Evolutionary conservation across 2,329 filamentous ascomycete species (phyloP).

Genomic region (Coniosporium tulheliwenetii): DNA sequence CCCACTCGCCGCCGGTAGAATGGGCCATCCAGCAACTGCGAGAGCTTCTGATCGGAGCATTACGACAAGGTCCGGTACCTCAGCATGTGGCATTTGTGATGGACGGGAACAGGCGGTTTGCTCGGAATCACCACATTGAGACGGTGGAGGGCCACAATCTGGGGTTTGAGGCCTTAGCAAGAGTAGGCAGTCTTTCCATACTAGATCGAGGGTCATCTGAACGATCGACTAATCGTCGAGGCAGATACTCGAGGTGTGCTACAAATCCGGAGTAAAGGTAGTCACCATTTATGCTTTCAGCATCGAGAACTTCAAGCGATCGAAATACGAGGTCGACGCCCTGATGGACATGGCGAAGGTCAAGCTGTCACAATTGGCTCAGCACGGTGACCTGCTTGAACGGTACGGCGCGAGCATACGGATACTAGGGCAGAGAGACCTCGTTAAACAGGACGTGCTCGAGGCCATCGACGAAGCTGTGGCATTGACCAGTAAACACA

Average conservation of each 20-base stretch:
- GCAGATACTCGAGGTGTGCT: conserved; percentile 87
- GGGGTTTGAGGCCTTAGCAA: conserved; percentile 86
- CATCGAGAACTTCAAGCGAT: conserved; percentile 97
- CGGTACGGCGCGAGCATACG: conserved; percentile 80
- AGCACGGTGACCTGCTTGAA: conserved; percentile 86
- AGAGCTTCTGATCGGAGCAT: conserved; percentile 72
- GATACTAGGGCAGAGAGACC: conserved; percentile 67
- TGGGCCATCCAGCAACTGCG: conserved; percentile 68
- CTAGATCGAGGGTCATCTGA: background rate
- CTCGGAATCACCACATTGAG: conserved; percentile 79
- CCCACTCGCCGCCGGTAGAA: conserved; percentile 81
- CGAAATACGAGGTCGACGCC: conserved; percentile 89
- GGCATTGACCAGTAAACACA: conserved; percentile 75
- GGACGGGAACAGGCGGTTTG: conserved; percentile 94
- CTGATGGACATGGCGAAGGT: conserved; percentile 97
- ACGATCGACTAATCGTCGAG: background rate
- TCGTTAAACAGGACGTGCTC: conserved; percentile 76
- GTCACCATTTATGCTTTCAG: conserved; percentile 98
- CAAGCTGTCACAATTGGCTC: conserved; percentile 78
- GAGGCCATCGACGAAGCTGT: conserved; percentile 78
- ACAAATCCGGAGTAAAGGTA: conserved; percentile 90
- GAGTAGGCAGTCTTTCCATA: conserved; percentile 35
- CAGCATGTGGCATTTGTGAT: conserved; percentile 98
- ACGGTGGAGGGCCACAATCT: conserved; percentile 91
- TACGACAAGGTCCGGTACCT: conserved; percentile 82